Percentiles rank a stretch among this genome's conserved stretches.
phyloP scores from a whole-genome alignment of 148 eudicot genomes.

The Chenopodium formosanum region DNA sequence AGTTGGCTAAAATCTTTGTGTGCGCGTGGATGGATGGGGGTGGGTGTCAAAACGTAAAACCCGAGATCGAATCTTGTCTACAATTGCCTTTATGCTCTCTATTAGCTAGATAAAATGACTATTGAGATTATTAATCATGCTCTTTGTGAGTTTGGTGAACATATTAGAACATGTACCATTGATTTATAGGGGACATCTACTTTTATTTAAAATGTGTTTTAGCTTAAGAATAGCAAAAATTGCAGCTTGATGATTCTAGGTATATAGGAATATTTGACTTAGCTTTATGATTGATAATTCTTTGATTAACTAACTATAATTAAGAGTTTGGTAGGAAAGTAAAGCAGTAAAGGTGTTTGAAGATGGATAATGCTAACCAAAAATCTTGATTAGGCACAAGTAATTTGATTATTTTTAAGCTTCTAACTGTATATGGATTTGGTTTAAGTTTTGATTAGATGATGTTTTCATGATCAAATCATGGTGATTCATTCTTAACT shows the following conservation, averaged over 20 bases:
- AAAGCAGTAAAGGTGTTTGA: neutral
- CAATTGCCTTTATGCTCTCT: neutral
- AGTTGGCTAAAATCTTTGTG: neutral
- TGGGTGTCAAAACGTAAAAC: neutral
- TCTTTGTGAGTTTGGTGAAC: neutral
- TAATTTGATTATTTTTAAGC: neutral
- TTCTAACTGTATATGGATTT: neutral
- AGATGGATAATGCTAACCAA: neutral
- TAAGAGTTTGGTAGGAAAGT: neutral
- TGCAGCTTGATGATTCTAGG: neutral
- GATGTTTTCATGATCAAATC: neutral
- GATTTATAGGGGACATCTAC: neutral
- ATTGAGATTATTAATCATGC: neutral
- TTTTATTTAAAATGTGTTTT: neutral
- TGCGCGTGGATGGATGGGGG: no score
- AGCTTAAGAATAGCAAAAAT: neutral
- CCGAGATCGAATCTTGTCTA: neutral
- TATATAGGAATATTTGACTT: neutral
- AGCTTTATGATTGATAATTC: neutral
- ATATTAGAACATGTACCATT: neutral
- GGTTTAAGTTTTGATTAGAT: neutral
- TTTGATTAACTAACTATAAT: neutral
- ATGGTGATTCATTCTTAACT: neutral
- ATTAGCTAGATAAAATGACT: neutral
- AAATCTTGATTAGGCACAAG: neutral